Conservation (phyloP, 2,329 filamentous ascomycete species). For the Colletotrichum aenigma region DNA sequence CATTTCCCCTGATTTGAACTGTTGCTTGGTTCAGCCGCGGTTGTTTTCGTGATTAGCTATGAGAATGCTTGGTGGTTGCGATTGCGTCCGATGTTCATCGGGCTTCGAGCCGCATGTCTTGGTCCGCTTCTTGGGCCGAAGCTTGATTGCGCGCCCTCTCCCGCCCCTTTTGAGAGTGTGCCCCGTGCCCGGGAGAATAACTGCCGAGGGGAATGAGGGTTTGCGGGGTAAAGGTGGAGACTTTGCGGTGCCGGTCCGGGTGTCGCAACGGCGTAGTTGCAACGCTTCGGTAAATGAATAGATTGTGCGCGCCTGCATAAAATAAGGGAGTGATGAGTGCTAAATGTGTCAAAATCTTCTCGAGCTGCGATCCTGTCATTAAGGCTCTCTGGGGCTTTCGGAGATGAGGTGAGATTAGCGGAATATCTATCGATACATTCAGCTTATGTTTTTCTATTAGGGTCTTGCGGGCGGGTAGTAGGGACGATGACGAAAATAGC, state of each 20-base stretch:
- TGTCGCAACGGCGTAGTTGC: background rate
- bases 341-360: fast-evolving
- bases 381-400: too few relatives aligned
- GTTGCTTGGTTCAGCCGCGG: background rate
- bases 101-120: background rate
- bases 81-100: background rate
- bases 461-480: too few relatives aligned
- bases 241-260: fast-evolving
- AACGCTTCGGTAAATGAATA: background rate
- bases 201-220: background rate
- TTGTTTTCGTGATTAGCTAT: background rate
- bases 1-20: background rate
- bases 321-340: background rate
- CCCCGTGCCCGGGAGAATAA: background rate
- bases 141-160: background rate
- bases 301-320: background rate
- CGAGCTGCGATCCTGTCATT: background rate
- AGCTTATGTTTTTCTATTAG: too few relatives aligned
- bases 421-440: fast-evolving
- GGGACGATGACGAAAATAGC: too few relatives aligned
- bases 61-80: background rate
- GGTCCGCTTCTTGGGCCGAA: background rate
- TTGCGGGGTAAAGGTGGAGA: background rate
- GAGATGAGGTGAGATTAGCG: too few relatives aligned
- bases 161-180: background rate